Base-by-base conservation (phyloP, 1,284 basidiomycete species). In the Coniferiporia sulphurascens region DNA sequence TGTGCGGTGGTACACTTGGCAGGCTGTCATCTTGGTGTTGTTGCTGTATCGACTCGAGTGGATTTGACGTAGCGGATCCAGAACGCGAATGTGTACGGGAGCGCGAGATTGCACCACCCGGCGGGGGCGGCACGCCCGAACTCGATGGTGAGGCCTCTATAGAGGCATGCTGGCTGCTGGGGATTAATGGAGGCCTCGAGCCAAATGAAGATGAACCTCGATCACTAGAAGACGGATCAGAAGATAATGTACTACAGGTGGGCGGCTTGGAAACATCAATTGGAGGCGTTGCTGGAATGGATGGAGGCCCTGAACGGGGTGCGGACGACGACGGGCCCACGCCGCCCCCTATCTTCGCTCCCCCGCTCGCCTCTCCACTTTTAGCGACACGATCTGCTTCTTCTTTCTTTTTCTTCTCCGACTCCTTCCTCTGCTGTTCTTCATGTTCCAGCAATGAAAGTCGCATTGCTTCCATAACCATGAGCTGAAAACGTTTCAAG, bases 401-500 rank as follows among this genome's bases (percentile, higher is more conserved):
- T 59, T 76, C 75, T 68, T 76, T 78, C 56, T 72, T 72, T 66
- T 78, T 79, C 64, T 86, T 83, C 65, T 84, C 85, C 58, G 78
- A 80, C 66, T 88, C 82, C 65, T 83, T 84, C 65, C 81, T 77
- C 66, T 90, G 87, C 56, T 89, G 87, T 64, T 87, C 87, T 72
- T 91, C 89, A 64, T 98, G 94, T 66, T 99, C 96, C 56, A 97
- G 72, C 64, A 98, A 78, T 48, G 94, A 97, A 59, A 98, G 77
- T 46, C 96, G 86, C 95, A 99, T 98, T 1, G 96, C 97, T 75
- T 99, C 96, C 92, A 96, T 95, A 56, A 99, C 80, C 95, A 99
- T 98, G 51, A 98, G 76, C 91, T 98, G 67, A 65, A 66, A 34
- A 66, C 62, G 44, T 46, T 21, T 35, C 22, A 45, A 32, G 19